phyloP scores from a whole-genome alignment of 345 rosid genomes.

The Combretum micranthum region DNA sequence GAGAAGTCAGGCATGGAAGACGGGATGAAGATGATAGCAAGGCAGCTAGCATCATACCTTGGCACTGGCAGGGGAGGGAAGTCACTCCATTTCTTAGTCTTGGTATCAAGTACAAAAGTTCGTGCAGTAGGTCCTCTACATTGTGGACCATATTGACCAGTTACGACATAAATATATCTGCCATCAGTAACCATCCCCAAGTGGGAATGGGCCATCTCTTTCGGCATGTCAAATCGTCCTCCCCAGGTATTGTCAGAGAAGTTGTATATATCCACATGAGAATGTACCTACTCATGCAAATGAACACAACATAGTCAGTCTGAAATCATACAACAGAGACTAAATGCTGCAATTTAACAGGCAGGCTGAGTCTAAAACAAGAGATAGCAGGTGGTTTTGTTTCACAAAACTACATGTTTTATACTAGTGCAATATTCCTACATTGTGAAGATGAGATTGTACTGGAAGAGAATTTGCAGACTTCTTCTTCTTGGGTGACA shows the following conservation, averaged over 20 bases:
- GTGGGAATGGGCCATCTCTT: constrained; percentile 98
- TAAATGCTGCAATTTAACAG: not conserved
- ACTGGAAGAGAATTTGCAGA: too few species aligned
- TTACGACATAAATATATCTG: constrained; percentile 67
- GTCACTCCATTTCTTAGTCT: constrained; percentile 72
- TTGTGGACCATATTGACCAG: constrained; percentile 95
- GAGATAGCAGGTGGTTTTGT: too few species aligned
- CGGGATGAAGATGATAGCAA: not conserved
- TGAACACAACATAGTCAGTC: not conserved
- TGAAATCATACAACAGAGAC: not conserved
- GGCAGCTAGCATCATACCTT: constrained; percentile 38
- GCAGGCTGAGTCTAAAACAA: too few species aligned
- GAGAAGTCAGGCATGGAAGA: not conserved
- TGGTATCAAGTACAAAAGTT: constrained; percentile 79
- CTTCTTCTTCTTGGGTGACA: too few species aligned
- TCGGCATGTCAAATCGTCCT: constrained; percentile 92
- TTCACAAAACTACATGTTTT: too few species aligned
- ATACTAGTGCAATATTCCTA: too few species aligned
- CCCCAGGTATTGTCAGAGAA: constrained; percentile 80
- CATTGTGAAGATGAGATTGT: too few species aligned
- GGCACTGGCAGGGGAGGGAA: constrained; percentile 73
- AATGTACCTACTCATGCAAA: constrained; percentile 58
- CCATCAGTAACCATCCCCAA: constrained; percentile 98
- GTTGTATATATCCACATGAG: constrained; percentile 86
- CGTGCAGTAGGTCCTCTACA: constrained; percentile 87